Evolutionary conservation across 2,329 filamentous ascomycete genomes (phyloP).

Genomic region (Chalaropsis thielavioides): DNA sequence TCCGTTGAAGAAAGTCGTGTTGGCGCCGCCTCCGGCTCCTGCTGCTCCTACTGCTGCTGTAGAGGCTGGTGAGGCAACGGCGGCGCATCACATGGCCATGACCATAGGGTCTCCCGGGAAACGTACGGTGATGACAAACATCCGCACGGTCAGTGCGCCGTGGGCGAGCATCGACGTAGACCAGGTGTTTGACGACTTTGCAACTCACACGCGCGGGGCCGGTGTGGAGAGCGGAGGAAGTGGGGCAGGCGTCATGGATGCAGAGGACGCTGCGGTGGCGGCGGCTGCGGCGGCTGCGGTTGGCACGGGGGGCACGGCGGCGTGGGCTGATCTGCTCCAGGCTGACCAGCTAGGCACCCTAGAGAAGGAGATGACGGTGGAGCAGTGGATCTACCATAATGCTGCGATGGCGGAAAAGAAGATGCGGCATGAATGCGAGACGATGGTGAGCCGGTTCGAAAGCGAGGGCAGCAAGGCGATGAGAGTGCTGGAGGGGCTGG

Average conservation of each 20-base stretch:
- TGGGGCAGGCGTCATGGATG: background rate
- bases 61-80: background rate
- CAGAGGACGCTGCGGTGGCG: background rate
- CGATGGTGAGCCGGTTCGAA: slow-evolving; percentile 71
- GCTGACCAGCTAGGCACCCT: slow-evolving; percentile 52
- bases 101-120: slow-evolving; percentile 10
- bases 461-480: slow-evolving; percentile 67
- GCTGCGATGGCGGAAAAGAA: slow-evolving; percentile 67
- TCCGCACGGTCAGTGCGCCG: slow-evolving; percentile 38
- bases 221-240: background rate
- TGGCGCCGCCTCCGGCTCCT: background rate
- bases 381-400: slow-evolving; percentile 80
- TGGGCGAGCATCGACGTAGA: slow-evolving; percentile 73
- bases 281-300: slow-evolving; percentile 20
- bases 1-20: slow-evolving; percentile 9
- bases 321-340: slow-evolving; percentile 34
- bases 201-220: background rate
- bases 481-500: slow-evolving; percentile 58
- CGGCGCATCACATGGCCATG: background rate
- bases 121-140: slow-evolving; percentile 21
- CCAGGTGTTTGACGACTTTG: slow-evolving; percentile 41
- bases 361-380: slow-evolving; percentile 82
- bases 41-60: background rate
- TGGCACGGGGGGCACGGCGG: slow-evolving; percentile 33
- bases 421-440: slow-evolving; percentile 67